Evolutionary conservation across 164 flowering plant genomes (phyloP).

Genomic region (Aristolochia californica): DNA sequence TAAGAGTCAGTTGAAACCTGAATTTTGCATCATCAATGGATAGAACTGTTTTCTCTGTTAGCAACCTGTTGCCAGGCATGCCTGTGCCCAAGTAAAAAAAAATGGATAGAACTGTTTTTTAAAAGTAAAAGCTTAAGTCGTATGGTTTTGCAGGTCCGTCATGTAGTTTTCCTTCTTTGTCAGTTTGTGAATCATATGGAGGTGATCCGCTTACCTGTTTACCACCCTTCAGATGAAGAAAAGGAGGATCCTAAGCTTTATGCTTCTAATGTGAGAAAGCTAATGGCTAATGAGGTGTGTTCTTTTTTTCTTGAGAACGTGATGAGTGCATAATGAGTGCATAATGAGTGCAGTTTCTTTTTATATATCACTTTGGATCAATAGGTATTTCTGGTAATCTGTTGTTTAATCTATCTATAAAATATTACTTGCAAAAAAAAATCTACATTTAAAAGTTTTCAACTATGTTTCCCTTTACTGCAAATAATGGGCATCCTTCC

Average conservation of each 20-base stretch:
- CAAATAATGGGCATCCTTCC: not conserved
- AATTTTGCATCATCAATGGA: too few species aligned
- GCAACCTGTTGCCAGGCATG: too few species aligned
- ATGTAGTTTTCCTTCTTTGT: constrained; percentile 78
- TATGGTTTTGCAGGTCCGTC: constrained; percentile 59
- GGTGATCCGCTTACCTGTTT: constrained; percentile 64
- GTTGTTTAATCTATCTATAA: too few species aligned
- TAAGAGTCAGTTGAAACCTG: too few species aligned
- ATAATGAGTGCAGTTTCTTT: too few species aligned
- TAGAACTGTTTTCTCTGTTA: too few species aligned
- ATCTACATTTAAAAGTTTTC: not conserved
- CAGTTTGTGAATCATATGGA: constrained; percentile 84
- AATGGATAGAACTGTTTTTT: not conserved
- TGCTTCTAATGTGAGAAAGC: constrained; percentile 69
- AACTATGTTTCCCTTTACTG: not conserved
- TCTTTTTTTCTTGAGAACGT: not conserved
- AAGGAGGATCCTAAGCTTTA: constrained; percentile 82
- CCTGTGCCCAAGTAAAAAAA: not conserved
- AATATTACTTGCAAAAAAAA: too few species aligned
- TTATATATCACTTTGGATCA: too few species aligned
- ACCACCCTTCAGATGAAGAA: constrained; percentile 76
- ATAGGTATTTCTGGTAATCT: too few species aligned
- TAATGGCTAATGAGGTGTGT: constrained; percentile 87
- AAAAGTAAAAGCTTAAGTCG: not conserved
- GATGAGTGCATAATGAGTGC: too few species aligned